These are phyloP conservation scores for Nannizziopsis arthrosporioides DNA, from an alignment of 2,329 filamentous ascomycete species.

Conservation along the genomic window DNA sequence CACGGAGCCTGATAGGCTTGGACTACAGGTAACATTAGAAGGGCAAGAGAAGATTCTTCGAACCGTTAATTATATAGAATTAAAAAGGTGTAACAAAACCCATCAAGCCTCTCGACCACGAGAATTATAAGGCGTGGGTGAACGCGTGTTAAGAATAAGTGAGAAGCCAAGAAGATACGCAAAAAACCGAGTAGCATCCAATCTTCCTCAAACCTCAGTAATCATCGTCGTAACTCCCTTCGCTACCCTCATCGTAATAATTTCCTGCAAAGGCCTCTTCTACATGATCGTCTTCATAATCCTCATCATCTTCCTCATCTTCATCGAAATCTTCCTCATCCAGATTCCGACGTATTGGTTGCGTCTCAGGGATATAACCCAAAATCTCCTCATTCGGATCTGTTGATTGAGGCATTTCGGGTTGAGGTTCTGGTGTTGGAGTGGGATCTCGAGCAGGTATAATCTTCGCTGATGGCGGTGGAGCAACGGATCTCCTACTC, in stretches of 20 bases:
- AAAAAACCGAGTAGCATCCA: background rate
- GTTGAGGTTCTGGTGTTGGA: constrained; percentile 8
- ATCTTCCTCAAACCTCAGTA: constrained; percentile 8
- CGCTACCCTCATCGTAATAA: constrained; percentile 25
- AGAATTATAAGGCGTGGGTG: no score
- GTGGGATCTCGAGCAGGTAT: constrained; percentile 17
- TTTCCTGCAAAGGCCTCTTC: constrained; percentile 30
- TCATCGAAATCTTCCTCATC: constrained; percentile 23
- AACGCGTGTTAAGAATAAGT: no score
- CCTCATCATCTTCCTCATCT: constrained; percentile 26
- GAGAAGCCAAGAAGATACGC: background rate
- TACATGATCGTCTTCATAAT: constrained; percentile 24
- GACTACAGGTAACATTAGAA: no score
- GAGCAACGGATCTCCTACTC: background rate
- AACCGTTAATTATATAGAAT: no score
- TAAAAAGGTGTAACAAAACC: no score
- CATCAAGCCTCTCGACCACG: no score
- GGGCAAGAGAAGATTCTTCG: no score
- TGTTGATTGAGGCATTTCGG: constrained; percentile 10
- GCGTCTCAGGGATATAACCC: constrained; percentile 17
- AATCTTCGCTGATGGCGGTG: background rate
- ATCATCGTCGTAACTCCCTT: constrained; percentile 27
- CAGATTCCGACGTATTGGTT: constrained; percentile 18
- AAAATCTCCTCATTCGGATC: constrained; percentile 20
- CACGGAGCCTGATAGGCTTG: no score